These are phyloP conservation scores for Cymodocea nodosa DNA, from an alignment of 116 monocot genomes.

Conservation along the genomic window DNA sequence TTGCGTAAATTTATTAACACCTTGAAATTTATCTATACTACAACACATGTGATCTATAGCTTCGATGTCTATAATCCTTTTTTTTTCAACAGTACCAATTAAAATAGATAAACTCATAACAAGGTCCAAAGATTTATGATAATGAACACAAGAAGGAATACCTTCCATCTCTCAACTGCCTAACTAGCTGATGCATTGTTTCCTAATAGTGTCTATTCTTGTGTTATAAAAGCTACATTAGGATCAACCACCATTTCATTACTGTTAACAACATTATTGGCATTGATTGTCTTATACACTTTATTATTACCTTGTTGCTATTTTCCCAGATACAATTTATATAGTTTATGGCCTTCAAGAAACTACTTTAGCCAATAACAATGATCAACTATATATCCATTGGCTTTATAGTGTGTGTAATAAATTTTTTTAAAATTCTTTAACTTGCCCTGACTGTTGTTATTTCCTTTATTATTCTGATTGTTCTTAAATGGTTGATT, in stretches of 20 bases:
- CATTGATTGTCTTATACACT: not conserved
- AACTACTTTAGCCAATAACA: not conserved
- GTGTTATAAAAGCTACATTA: not conserved
- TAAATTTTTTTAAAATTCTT: not conserved
- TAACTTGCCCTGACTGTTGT: not conserved
- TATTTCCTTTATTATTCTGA: not conserved
- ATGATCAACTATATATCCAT: not conserved
- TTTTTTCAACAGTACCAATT: no score
- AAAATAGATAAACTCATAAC: no score
- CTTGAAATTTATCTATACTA: no score
- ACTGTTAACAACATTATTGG: not conserved
- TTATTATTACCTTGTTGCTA: not conserved
- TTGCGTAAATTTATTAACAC: no score
- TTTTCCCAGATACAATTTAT: no score
- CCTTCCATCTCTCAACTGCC: no score
- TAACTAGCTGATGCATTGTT: no score
- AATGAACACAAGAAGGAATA: no score
- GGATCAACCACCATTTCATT: no score
- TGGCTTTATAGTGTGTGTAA: not conserved
- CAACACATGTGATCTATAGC: no score
- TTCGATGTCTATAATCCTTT: no score
- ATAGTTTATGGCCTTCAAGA: not conserved
- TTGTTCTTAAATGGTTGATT: not conserved
- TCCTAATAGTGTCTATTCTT: not conserved
- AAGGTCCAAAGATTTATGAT: no score